A percentile compares a stretch with the other conserved stretches of the same genome.
phyloP scores from a whole-genome alignment of 2,329 filamentous ascomycete genomes.

The Penicillium psychrosexuale region DNA sequence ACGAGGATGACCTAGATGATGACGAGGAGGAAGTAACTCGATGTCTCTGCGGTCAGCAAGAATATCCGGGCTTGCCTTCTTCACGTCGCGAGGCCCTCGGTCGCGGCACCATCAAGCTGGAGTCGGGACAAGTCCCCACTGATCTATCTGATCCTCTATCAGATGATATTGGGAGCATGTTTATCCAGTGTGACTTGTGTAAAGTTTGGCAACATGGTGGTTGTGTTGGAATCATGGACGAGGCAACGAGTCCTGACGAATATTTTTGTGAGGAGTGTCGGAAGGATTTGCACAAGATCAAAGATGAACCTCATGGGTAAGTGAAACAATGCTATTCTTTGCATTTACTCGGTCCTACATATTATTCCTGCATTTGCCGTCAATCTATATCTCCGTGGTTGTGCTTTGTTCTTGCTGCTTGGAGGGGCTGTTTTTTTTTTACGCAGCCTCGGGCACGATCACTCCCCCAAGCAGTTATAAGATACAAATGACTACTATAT shows the following conservation, averaged over 20 bases:
- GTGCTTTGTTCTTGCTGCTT: background rate
- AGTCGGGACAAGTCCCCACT: slow-evolving; percentile 56
- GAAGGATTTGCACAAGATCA: slow-evolving; percentile 84
- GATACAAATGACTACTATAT: background rate
- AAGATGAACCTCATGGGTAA: slow-evolving; percentile 79
- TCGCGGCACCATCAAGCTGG: slow-evolving; percentile 55
- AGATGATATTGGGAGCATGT: slow-evolving; percentile 89
- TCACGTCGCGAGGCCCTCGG: slow-evolving; percentile 56
- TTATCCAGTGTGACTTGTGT: slow-evolving; percentile 96
- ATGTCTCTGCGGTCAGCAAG: slow-evolving; percentile 90
- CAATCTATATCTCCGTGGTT: background rate
- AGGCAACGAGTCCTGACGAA: slow-evolving; percentile 87
- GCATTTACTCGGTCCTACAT: background rate
- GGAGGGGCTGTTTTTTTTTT: slow-evolving; percentile 3
- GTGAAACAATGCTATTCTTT: slow-evolving; percentile 35
- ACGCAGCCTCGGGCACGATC: background rate
- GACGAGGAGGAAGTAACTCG: slow-evolving; percentile 92
- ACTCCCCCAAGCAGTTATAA: background rate
- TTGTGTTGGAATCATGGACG: slow-evolving; percentile 94
- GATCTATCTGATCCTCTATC: slow-evolving; percentile 61
- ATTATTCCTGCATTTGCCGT: background rate
- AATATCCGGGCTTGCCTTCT: slow-evolving; percentile 77
- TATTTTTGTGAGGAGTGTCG: slow-evolving; percentile 97
- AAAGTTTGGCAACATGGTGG: slow-evolving; percentile 99
- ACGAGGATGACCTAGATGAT: slow-evolving; percentile 59